Base-by-base conservation (phyloP, 805 yeast species). In the Deakozyma indianensis region DNA sequence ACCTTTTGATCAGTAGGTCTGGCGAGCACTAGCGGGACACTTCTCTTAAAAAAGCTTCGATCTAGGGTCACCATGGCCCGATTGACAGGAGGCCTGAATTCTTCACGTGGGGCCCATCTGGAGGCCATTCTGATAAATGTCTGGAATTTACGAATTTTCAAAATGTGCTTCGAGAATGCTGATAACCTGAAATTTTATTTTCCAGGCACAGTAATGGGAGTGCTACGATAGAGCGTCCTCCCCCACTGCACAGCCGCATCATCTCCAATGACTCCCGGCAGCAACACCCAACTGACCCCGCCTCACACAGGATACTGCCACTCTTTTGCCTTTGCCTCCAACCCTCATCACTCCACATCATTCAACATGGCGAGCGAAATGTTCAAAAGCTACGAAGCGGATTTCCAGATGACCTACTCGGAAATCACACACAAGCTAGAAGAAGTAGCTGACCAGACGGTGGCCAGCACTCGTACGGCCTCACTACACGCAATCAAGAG, bases 361-460 rank as follows among this genome's bases (percentile, higher is more conserved):
- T n/a, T 54, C 79, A 1, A 7, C 38, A 32, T 32, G 38, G 35
- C 38, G 2, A 29, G 41, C 29, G 81, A 77, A 23, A 62, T 78
- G 56, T 78, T 81, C 56, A 64, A 68, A 22, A 71, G 74, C 29
- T 81, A 81, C 60, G 88, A 82, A 54, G 59, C 79, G 2, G 95
- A 85, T 57, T 77, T 78, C 61, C 77, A 78, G 57, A 70, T 82
- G 50, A 77, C 87, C 1, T 70, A 72, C 50, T 75, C 75, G 44
- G 94, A 84, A 51, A 80, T 86, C 27, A 74, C 73, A 53, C 75
- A 79, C 53, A 80, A 78, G 56, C 64, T 84, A 38, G 68, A 71
- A 14, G 75, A 75, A 50, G 70, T 78, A 11, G 63, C 73, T 9
- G 69, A 72, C 3, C 65, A 69, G 5, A 62, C 66, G 23, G 74